Conservation (phyloP, 352 stramenopile species). For the Globisporangium recalcitrans region DNA sequence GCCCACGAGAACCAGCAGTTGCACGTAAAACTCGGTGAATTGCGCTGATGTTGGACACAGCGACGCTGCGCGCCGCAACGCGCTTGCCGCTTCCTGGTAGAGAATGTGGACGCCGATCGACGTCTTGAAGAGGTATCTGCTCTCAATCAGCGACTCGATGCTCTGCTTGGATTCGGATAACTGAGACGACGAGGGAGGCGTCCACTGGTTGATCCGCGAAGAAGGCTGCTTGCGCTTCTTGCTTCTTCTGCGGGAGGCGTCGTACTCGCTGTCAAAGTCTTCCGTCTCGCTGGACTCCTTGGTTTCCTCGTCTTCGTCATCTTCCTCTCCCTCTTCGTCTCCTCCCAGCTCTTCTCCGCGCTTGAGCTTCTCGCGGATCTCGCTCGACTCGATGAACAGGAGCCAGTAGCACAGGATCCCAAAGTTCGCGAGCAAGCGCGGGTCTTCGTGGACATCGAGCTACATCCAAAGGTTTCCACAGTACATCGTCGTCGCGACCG, state of each 20-base stretch:
- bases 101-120: constrained; percentile 65
- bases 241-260: background rate
- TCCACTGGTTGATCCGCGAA: constrained; percentile 1
- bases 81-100: constrained; percentile 57
- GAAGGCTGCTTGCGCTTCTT: constrained; percentile 2
- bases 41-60: constrained; percentile 47
- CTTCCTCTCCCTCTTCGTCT: constrained; percentile 23
- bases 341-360: constrained; percentile 21
- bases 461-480: constrained; percentile 15
- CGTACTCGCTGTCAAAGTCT: background rate
- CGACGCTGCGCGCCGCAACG: constrained; percentile 55
- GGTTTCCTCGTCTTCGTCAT: background rate
- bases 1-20: constrained; percentile 57
- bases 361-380: constrained; percentile 49
- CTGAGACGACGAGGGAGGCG: background rate
- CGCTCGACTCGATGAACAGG: constrained; percentile 68
- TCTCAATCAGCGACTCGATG: constrained; percentile 45
- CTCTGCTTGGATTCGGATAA: constrained; percentile 13
- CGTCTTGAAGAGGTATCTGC: constrained; percentile 57
- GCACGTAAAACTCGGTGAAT: constrained; percentile 70
- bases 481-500: background rate
- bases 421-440: constrained; percentile 59
- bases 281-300: background rate
- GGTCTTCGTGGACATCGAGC: constrained; percentile 51
- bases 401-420: constrained; percentile 83